Evolutionary conservation across 352 stramenopile species (phyloP).

Genomic region (Globisporangium takayamanum): DNA sequence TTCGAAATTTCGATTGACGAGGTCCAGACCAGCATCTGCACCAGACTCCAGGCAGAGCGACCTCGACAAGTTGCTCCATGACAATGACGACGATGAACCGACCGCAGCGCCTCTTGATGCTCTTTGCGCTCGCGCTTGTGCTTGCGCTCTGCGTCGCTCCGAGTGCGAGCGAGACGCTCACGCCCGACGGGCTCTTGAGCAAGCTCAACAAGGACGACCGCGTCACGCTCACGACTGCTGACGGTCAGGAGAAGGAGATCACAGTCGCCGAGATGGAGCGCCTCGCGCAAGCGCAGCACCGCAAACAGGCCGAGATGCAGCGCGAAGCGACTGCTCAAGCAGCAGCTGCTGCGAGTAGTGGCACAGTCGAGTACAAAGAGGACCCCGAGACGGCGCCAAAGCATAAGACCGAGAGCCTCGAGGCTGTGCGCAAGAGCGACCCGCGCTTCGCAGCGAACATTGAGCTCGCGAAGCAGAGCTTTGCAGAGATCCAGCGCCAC

Average conservation of each 20-base stretch:
- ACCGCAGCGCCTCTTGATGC: neutral
- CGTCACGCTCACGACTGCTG: slow-evolving; percentile 32
- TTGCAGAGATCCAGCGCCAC: slow-evolving; percentile 47
- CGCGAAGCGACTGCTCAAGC: slow-evolving; percentile 4
- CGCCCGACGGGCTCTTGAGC: slow-evolving; percentile 8
- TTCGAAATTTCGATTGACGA: too few species aligned
- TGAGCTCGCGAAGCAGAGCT: slow-evolving; percentile 31
- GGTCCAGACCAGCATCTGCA: neutral
- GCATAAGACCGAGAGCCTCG: slow-evolving; percentile 23
- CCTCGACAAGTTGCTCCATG: neutral
- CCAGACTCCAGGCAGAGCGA: neutral
- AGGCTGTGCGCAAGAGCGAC: slow-evolving; percentile 34
- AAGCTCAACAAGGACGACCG: slow-evolving; percentile 14
- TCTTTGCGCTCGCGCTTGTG: neutral
- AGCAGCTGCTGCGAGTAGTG: neutral
- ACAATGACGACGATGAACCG: neutral
- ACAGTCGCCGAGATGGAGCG: slow-evolving; percentile 38
- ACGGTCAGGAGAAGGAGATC: slow-evolving; percentile 37
- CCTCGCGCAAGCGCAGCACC: slow-evolving; percentile 22
- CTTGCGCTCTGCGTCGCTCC: neutral
- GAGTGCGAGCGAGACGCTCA: slow-evolving; percentile 2
- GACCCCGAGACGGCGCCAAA: slow-evolving; percentile 13
- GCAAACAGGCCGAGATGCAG: slow-evolving; percentile 29
- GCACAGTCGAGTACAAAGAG: neutral
- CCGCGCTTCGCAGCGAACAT: slow-evolving; percentile 47